phyloP scores from a whole-genome alignment of 2,329 filamentous ascomycete genomes.

The Colletotrichum falcatum region DNA sequence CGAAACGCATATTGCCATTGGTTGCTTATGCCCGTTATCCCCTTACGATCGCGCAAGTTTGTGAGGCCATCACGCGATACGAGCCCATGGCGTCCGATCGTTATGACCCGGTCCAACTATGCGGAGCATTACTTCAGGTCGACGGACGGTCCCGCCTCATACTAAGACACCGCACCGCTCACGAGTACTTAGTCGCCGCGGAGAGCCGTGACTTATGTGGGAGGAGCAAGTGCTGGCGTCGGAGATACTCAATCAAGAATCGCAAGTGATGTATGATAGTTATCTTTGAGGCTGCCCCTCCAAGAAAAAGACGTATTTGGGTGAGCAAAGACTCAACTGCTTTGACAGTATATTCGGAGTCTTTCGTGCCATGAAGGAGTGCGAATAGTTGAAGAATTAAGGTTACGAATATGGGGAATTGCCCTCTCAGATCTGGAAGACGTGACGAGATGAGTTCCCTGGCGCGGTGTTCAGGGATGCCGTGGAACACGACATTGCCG shows the following conservation, averaged over 20 bases:
- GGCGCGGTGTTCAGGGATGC: conserved; percentile 69
- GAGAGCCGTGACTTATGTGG: too few relatives aligned
- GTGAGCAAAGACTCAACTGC: conserved; percentile 76
- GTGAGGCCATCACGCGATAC: too few relatives aligned
- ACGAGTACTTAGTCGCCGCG: too few relatives aligned
- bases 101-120: too few relatives aligned
- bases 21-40: too few relatives aligned
- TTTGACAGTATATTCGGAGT: conserved; percentile 70
- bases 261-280: conserved; percentile 81
- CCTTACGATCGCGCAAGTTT: too few relatives aligned
- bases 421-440: conserved; percentile 79
- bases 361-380: conserved; percentile 73
- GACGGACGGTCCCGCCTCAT: too few relatives aligned
- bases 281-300: conserved; percentile 74
- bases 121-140: too few relatives aligned
- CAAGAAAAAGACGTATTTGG: conserved; percentile 77
- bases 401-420: conserved; percentile 82
- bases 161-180: too few relatives aligned
- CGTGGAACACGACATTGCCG: conserved; percentile 84
- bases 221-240: conserved; percentile 76
- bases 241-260: conserved; percentile 84
- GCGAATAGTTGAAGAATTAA: conserved; percentile 77
- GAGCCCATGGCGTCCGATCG: too few relatives aligned
- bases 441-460: conserved; percentile 78
- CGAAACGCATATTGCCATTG: too few relatives aligned